These are phyloP conservation scores for Rhizopogon parksii DNA, from an alignment of 1,284 basidiomycete species.

Conservation along the genomic window DNA sequence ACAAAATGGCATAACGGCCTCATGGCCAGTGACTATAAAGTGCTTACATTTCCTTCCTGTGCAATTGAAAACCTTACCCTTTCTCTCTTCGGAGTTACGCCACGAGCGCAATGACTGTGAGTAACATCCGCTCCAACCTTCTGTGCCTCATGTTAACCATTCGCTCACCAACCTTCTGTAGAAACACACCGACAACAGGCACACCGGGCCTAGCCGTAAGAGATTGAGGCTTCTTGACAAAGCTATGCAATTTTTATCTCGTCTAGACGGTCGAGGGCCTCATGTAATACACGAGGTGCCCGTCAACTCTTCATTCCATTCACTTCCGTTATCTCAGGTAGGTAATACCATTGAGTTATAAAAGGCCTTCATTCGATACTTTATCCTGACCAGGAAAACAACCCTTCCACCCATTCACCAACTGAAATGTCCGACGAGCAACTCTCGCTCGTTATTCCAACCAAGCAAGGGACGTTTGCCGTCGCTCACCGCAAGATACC, in stretches of 20 bases:
- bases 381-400: constrained; percentile 18
- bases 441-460: constrained; percentile 25
- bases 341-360: constrained; percentile 26
- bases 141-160: background rate
- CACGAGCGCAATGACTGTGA: background rate
- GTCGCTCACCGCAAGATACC: constrained; percentile 28
- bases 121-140: background rate
- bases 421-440: constrained; percentile 21
- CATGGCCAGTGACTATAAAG: constrained; percentile 1
- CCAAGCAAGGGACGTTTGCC: constrained; percentile 24
- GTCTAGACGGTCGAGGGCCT: constrained; percentile 1
- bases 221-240: background rate
- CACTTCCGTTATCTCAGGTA: constrained; percentile 6
- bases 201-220: background rate
- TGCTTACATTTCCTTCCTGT: background rate
- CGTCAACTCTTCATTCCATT: constrained; percentile 13
- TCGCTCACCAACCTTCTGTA: background rate
- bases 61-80: background rate
- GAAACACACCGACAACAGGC: background rate
- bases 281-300: constrained; percentile 30
- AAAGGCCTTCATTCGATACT: constrained; percentile 17
- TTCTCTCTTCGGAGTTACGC: background rate
- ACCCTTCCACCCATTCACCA: constrained; percentile 8
- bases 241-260: constrained; percentile 2
- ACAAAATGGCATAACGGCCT: background rate